Evolutionary conservation across 179 eudicot species (phyloP), one percentile per base, ranked within the genome.

Genomic region (Heliamphora pulchella): DNA sequence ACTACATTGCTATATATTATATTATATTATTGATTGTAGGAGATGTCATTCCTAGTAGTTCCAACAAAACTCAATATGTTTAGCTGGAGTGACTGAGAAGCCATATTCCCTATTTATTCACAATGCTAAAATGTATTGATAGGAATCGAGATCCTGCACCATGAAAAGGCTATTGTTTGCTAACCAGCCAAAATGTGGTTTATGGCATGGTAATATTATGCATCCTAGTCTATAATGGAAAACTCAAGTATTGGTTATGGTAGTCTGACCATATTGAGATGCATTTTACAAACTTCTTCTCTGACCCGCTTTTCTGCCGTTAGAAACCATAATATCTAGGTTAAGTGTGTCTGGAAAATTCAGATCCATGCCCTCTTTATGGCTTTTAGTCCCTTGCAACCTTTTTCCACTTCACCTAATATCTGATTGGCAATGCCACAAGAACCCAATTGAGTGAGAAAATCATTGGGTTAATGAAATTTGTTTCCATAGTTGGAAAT

Each of bases 161-260:
- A 48, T 18, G 71, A 47, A 54, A 31, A n/a, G 79, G 57, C 57
- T 43, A 44, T 77, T 64, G 13, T 64, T 77, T 77, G n/a, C 10
- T 8, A 0, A 20, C n/a, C 47, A 41, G 5, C 72, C 47, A 51
- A 63, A 65, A 77, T 8, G 10, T 63, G 14, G 61, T 20, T 46
- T 14, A 0, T 9, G 51, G 3, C 31, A 17, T 15, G 1, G 47
- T 71, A 18, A 5, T 48, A 8, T 71, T 20, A 71, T 11, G 11
- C 57, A 47, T 71, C 41, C 55, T 71, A n/a, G 20, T 18, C 73
- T 44, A 17, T 18, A n/a, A 17, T n/a, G 39, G 9, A 8, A 48
- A 71, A 47, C 47, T 55, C 39, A 20, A 55, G 31, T 55, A 39
- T 31, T 18, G 20, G 20, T 20, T 9, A 1, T 8, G 18, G 4